Base-by-base conservation (phyloP, 108 stramenopile species). In the Mediolabrus comicus region DNA sequence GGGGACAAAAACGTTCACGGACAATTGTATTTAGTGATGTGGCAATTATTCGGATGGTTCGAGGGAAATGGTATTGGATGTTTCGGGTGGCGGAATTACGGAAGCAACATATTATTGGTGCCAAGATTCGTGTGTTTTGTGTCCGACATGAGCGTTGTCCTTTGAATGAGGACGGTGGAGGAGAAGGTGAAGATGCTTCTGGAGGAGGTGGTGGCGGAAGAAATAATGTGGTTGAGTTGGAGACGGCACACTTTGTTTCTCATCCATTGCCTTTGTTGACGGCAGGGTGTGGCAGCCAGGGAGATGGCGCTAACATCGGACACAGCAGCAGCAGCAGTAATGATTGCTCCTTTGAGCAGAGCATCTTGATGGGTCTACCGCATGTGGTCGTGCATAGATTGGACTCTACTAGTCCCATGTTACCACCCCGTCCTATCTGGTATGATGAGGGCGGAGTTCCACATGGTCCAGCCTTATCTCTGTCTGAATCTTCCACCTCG, bases 71-170 rank as follows among this genome's bases (percentile, higher is more conserved):
- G 49, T 94, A 96, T 74, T 82, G 97, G 63, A 95, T 96, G 92
- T 97, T 98, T 69, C 95, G 96, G 17, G 74, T 98, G 24, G 95
- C 92, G 9, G 98, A 99, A 65, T 69, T 97, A 59, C 64, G 97
- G 39, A 90, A 91, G 53, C 94, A 93, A 56, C 95, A 95, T 70
- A 81, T 99, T 19, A 87, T 97, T 32, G 95, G 96, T 54, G 94
- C 95, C 10, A 88, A 87, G 26, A 90, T 99, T 16, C 86, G 97
- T 35, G 90, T 84, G 32, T 97, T 94, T 70, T 96, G 95, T 69
- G 79, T 97, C 3, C 71, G 87, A 12, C 96, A 97, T 58, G 88
- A 89, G 67, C 79, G 93, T 32, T 74, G 82, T 34, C 82, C 81
- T 3, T 11, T 68, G 58, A 56, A 28, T 35, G 53, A 32, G 10